These are phyloP conservation scores for Helenozyma rhizophorensis DNA, from an alignment of 805 yeast species.

Conservation along the genomic window DNA sequence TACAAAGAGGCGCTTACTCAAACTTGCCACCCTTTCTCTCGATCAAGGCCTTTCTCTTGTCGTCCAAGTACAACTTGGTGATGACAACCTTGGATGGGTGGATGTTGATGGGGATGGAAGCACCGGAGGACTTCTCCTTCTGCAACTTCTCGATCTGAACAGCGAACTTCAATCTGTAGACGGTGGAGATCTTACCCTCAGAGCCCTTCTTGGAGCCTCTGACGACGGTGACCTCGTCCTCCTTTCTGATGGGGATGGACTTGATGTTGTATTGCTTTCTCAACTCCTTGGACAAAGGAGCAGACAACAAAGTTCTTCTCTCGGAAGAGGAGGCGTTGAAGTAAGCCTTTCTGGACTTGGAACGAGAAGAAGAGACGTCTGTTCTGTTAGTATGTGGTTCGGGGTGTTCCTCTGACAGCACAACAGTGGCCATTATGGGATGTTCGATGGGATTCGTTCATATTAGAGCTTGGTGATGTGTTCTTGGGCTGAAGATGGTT, in stretches of 20 bases:
- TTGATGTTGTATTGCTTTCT: constrained; percentile 95
- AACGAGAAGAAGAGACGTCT: constrained; percentile 99
- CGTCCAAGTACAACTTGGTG: constrained; percentile 97
- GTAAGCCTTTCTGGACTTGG: constrained; percentile 99
- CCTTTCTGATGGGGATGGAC: constrained; percentile 96
- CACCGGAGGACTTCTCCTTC: constrained; percentile 97
- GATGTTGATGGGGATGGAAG: constrained; percentile 93
- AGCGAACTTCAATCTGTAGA: constrained; percentile 97
- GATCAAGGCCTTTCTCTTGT: constrained; percentile 97
- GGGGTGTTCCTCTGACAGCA: too few relatives aligned
- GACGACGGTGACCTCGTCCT: constrained; percentile 91
- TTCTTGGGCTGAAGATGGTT: too few relatives aligned
- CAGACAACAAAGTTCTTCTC: constrained; percentile 93
- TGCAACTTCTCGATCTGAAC: constrained; percentile 96
- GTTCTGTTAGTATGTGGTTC: constrained; percentile 36
- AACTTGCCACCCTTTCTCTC: constrained; percentile 96
- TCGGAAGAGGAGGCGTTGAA: constrained; percentile 95
- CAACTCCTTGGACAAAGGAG: constrained; percentile 98
- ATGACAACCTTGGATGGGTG: constrained; percentile 99
- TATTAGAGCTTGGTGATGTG: too few relatives aligned
- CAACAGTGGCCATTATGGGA: background rate
- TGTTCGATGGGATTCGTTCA: too few relatives aligned
- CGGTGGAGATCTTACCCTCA: constrained; percentile 96
- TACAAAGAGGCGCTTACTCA: constrained; percentile 55
- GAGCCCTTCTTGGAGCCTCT: constrained; percentile 99